Base-by-base conservation (phyloP, 352 stramenopile species). In the Lagenidium giganteum region DNA sequence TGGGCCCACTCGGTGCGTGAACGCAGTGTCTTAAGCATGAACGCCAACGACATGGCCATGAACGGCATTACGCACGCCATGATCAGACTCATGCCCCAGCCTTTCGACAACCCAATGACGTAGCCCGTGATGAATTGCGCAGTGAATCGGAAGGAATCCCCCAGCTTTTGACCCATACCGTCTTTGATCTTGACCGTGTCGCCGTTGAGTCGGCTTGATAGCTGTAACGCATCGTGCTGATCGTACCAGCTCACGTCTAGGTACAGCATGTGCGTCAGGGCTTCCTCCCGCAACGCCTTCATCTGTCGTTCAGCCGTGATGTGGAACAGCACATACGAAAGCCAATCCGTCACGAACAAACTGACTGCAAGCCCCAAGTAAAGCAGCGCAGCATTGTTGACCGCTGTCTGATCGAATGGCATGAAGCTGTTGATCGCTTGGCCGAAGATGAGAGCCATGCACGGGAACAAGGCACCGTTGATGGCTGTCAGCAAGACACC, bases 401-500 rank as follows among this genome's bases (percentile, higher is more conserved):
- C 50, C 2, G 42, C 36, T 13, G 47, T 25, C 21, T 50, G 28
- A 21, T 55, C 47, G 17, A 55, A 62, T 16, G 51, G 51, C 30
- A 58, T 46, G 28, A 67, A 67, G 17, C 42, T 59, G 3, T 40
- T 54, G 27, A 67, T 67, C 18, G 57, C 57, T 9, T 67, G 51
- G 7, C 57, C 57, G 26, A 73, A 73, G 29, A 69, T 54, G 3
- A 73, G 31, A 23, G 62, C 62, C 62, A 73, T 69, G 21, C 57
- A 73, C 20, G 62, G 58, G 41, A 67, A 63, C 1, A 64, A 41
- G n/a, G 54, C 57, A 6, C 62, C 62, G 32, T 73, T 73, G 29
- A 59, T 51, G 5, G 24, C 28, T 8, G 58, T 60, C 44, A 63
- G 52, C 13, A 64, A 2, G 9, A 73, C 5, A 1, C 62, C 62